Percentiles rank a stretch among this genome's conserved stretches.
Evolutionary conservation across 2,329 filamentous ascomycete species (phyloP).

Genomic region (Chaetomium strumarium): DNA sequence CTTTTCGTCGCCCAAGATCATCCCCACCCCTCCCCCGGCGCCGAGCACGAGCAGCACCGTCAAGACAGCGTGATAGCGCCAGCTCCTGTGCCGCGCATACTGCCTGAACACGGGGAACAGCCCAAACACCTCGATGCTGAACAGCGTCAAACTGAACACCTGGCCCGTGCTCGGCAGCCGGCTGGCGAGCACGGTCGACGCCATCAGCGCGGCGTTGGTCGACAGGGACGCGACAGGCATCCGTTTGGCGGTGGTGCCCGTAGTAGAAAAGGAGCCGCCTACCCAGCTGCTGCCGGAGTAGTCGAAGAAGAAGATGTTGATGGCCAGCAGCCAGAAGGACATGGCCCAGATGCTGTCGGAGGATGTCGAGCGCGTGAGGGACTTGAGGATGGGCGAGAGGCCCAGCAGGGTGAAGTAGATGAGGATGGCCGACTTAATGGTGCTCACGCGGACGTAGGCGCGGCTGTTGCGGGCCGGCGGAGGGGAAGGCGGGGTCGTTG

Average conservation of each 20-base stretch:
- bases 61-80: conserved; percentile 71
- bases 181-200: conserved; percentile 86
- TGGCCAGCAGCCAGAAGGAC: conserved; percentile 83
- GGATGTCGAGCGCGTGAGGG: conserved; percentile 86
- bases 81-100: conserved; percentile 75
- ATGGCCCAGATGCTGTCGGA: conserved; percentile 97
- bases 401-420: conserved; percentile 92
- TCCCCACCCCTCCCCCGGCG: conserved; percentile 71
- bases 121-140: conserved; percentile 95
- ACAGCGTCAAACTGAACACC: conserved; percentile 90
- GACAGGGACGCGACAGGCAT: conserved; percentile 68
- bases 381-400: conserved; percentile 91
- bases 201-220: conserved; percentile 95
- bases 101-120: conserved; percentile 96
- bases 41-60: conserved; percentile 71
- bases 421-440: conserved; percentile 83
- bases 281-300: conserved; percentile 65
- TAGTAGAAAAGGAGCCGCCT: conserved; percentile 20
- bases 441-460: conserved; percentile 57
- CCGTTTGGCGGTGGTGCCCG: conserved; percentile 33
- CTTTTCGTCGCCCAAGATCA: conserved; percentile 47
- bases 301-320: conserved; percentile 98
- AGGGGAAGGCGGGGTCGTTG: conserved; percentile 13
- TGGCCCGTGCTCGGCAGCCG: conserved; percentile 84
- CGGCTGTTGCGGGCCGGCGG: conserved; percentile 34